Conservation (phyloP, 164 flowering plant species). For the Magnolia changhungtana region DNA sequence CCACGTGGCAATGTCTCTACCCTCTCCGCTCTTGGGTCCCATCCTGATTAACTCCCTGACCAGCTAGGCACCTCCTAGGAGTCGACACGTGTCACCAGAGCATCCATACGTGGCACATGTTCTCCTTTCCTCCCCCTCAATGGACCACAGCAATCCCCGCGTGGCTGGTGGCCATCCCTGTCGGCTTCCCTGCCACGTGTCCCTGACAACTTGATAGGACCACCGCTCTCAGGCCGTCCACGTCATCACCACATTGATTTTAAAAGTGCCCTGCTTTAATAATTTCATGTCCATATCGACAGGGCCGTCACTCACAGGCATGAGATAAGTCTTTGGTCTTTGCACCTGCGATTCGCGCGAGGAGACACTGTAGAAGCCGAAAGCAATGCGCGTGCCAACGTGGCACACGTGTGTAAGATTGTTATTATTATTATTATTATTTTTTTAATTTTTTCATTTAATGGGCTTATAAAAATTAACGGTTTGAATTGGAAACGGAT, state of each 20-base stretch:
- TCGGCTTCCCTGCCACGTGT: conserved; percentile 50
- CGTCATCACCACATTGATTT: neutral
- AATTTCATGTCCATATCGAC: conserved; percentile 37
- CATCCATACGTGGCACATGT: neutral
- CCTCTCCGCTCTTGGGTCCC: neutral
- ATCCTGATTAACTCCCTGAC: neutral
- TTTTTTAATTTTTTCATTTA: no score
- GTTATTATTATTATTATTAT: no score
- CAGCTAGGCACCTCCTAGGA: conserved; percentile 30
- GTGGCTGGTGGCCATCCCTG: neutral
- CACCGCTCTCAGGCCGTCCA: conserved; percentile 21
- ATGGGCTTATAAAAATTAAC: no score
- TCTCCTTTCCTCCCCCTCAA: neutral
- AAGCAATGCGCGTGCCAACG: no score
- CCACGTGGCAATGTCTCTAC: conserved; percentile 1
- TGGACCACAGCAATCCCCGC: neutral
- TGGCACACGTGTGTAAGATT: no score
- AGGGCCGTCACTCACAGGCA: conserved; percentile 7
- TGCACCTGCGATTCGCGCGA: no score
- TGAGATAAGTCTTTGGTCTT: neutral
- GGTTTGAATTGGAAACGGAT: no score
- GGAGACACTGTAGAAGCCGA: no score
- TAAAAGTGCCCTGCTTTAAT: conserved; percentile 28
- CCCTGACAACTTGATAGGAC: conserved; percentile 39
- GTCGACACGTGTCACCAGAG: conserved; percentile 12